Conservation (phyloP, 768 basidiomycete species). For the Phaffia australis region DNA sequence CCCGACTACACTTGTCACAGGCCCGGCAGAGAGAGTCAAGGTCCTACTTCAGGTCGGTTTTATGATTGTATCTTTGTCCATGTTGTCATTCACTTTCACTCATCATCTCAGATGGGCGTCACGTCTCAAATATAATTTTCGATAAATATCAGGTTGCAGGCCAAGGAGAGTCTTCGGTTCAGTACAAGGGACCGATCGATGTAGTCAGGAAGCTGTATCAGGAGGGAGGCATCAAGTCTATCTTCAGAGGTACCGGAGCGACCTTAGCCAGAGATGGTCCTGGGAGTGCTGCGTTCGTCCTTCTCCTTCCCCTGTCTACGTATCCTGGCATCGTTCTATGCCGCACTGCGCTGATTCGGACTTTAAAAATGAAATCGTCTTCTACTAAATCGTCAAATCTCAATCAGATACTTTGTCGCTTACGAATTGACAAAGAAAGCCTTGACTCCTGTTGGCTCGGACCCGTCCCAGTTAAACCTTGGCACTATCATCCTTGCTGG, state of each 20-base stretch:
- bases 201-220: conserved; percentile 81
- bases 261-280: conserved; percentile 92
- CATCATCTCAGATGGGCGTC: not conserved
- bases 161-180: conserved; percentile 55
- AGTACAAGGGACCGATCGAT: conserved; percentile 81
- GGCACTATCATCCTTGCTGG: conserved; percentile 81
- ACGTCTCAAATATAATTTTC: too few species aligned
- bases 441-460: conserved; percentile 67
- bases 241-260: conserved; percentile 86
- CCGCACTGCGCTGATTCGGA: not conserved
- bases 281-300: conserved; percentile 80
- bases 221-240: conserved; percentile 82
- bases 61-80: not conserved
- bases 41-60: conserved; percentile 69
- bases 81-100: not conserved
- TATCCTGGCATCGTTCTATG: conserved; percentile 23
- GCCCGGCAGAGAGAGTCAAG: conserved; percentile 92
- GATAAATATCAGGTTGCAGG: conserved; percentile 61
- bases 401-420: conserved; percentile 77
- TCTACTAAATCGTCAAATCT: not conserved
- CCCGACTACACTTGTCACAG: conserved; percentile 83
- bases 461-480: conserved; percentile 70
- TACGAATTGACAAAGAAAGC: conserved; percentile 88
- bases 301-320: not conserved
- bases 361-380: not conserved